Base-by-base conservation (phyloP, 2,329 filamentous ascomycete genomes). In the Achaetomium macrosporum region DNA sequence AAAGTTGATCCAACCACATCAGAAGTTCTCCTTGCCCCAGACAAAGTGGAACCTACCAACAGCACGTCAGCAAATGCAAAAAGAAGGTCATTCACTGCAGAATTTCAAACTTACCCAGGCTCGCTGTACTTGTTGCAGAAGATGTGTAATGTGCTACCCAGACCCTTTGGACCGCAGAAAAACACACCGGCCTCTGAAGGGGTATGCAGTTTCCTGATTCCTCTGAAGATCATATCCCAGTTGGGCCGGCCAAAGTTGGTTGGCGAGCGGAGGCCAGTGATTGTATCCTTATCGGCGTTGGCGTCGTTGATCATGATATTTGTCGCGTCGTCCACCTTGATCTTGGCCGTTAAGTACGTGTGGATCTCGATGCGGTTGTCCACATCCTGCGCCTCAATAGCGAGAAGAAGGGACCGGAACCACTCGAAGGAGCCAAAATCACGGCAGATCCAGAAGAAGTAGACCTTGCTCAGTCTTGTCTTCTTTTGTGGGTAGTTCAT, bases 231-330 rank as follows among this genome's bases (percentile, higher is more conserved):
- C 81, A 89, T 89, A 66, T 93, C 87, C 89, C 89, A 93, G 71
- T 93, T 92, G 15, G 89, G 89, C 20, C 88, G 77, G 50, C 89
- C 89, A 66, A 93, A 90, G 73, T 90, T 93, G 41, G 88, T 93
- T 17, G 88, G 88, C 50, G 87, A 85, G 45, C 87, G 79, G 30
- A 93, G 78, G 50, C 89, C 88, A 0, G 88, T 93, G 66, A 93
- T 91, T 63, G 88, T 83, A 68, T 93, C 88, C 69, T 86, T 87
- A 67, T 92, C 87, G 60, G 86, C 85, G 65, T 90, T 88, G 67
- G 85, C 87, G 63, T 91, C 87, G 73, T 92, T 91, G 76, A 92
- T 90, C 87, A 92, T 92, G 73, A 93, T 92, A 72, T 93, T 92
- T 42, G 87, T 90, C 46, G 88, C 88, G 65, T 92, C 88, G 67